phyloP scores from a whole-genome alignment of 768 basidiomycete genomes.

The Russula foetens region DNA sequence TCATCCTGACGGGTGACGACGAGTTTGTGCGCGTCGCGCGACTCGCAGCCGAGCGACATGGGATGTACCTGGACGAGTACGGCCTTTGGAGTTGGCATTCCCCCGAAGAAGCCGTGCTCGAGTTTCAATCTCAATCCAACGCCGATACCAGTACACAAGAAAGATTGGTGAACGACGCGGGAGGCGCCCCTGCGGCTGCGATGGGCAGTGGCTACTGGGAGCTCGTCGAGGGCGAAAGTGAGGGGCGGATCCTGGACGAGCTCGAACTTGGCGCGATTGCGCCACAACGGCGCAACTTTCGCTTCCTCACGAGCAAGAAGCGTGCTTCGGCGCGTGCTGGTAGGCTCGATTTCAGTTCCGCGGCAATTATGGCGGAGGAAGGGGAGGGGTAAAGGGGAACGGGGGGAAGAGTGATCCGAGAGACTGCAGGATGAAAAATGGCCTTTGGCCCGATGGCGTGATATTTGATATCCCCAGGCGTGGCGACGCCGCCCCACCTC shows the following conservation, averaged over 20 bases:
- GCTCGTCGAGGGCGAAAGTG: constrained; percentile 16
- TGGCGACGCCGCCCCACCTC: background rate
- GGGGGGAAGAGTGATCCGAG: background rate
- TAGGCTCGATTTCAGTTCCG: background rate
- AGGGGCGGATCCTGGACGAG: constrained; percentile 15
- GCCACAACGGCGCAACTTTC: constrained; percentile 17
- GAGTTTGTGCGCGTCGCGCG: constrained; percentile 39
- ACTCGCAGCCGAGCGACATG: constrained; percentile 35
- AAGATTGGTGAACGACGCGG: too few relatives aligned
- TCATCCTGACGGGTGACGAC: constrained; percentile 49
- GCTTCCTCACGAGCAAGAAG: constrained; percentile 6
- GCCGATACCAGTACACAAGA: background rate
- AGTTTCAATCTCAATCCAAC: background rate
- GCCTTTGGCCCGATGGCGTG: too few relatives aligned
- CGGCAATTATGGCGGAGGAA: background rate
- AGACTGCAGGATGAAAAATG: background rate
- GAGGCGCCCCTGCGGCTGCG: background rate
- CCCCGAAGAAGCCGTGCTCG: constrained; percentile 2
- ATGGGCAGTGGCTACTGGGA: constrained; percentile 12
- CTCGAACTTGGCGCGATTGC: constrained; percentile 12
- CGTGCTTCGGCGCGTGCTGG: constrained; percentile 7
- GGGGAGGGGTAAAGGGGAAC: background rate
- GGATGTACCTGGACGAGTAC: constrained; percentile 48
- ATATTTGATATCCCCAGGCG: too few relatives aligned
- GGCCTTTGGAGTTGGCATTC: constrained; percentile 56